Evolutionary conservation across 129 eudicot genomes (phyloP).

Genomic region (Pittosporum tobira): DNA sequence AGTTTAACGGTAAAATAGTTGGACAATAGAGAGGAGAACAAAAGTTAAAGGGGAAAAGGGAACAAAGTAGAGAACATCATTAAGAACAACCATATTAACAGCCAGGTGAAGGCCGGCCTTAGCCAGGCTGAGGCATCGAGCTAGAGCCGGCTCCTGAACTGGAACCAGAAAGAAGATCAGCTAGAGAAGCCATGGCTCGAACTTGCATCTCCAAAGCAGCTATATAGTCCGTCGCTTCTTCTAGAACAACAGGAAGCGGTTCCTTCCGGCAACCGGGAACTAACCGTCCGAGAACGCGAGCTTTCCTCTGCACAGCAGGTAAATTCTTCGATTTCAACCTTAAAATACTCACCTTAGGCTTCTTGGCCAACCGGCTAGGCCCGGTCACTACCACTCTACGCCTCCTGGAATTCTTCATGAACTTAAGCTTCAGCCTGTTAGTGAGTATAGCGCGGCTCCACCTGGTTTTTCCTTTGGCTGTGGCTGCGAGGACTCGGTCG

Average conservation of each 20-base stretch:
- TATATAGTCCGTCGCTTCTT: slow-evolving; percentile 43
- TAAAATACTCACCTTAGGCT: slow-evolving; percentile 44
- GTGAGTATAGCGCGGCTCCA: slow-evolving; percentile 91
- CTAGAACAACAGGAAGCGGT: slow-evolving; percentile 30
- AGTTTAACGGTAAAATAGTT: slow-evolving; percentile 15
- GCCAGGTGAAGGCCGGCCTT: slow-evolving; percentile 19
- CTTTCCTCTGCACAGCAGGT: slow-evolving; percentile 62
- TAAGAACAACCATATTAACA: slow-evolving; percentile 16
- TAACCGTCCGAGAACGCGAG: slow-evolving; percentile 51
- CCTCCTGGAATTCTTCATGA: slow-evolving; percentile 39
- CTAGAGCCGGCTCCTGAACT: slow-evolving; percentile 32
- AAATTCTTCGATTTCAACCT: slow-evolving; percentile 53
- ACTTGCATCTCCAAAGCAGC: slow-evolving; percentile 52
- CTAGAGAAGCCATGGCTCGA: slow-evolving; percentile 71
- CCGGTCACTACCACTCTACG: slow-evolving; percentile 35
- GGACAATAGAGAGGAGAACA: not conserved
- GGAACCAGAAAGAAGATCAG: slow-evolving; percentile 51
- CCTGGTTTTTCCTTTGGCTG: slow-evolving; percentile 69
- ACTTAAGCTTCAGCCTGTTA: slow-evolving; percentile 58
- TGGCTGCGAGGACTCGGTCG: slow-evolving; percentile 55
- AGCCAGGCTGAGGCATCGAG: slow-evolving; percentile 22
- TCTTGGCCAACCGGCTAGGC: slow-evolving; percentile 32
- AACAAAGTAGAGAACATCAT: slow-evolving; percentile 5
- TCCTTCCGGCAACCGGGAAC: slow-evolving; percentile 72
- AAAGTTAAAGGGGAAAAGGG: not conserved